Base-by-base conservation (phyloP, 2,329 filamentous ascomycete species). In the Claviceps africana region DNA sequence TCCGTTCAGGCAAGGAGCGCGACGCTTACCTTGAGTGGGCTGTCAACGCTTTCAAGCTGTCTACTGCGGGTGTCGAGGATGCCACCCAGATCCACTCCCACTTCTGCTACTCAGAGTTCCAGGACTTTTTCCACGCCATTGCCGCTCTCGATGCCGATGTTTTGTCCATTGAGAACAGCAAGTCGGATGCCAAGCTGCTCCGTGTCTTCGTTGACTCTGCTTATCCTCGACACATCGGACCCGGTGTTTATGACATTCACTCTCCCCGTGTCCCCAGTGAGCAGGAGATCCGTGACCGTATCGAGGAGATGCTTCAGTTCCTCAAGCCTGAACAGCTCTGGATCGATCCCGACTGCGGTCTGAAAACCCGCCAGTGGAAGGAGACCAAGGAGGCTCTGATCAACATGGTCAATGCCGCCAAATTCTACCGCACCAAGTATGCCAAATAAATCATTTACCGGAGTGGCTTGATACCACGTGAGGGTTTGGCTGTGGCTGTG, bases 41-140 rank as follows among this genome's bases (percentile, higher is more conserved):
- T 56, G 93, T 98, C 65, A 85, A 95, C 76, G 89, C 90, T 64
- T 98, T 98, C 89, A 89, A 88, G 71, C 88, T 98, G 61, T 84
- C 91, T 60, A 94, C 90, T 64, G 83, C 89, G 56, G 93, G 89
- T 70, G 91, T 98, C 56, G 76, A 89, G 75, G 88, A 98, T 73
- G 87, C 85, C 54, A 98, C 93, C 61, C 93, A 98, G 81, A 96
- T 98, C 72, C 93, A 98, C 85, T 96, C 90, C 58, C 93, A 98
- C 81, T 98, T 98, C 87, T 98, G 93, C 75, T 98, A 98, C 85
- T 97, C 93, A 51, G 93, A 98, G 81, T 98, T 98, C 88, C 93
- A 98, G 78, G 93, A 98, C 80, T 98, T 98, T 82, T 98, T 98
- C 89, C 88, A 97, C 76, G 93, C 93, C 75, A 98, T 98, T 64